Evolutionary conservation across 106 monocot genomes (phyloP).

Genomic region (Platanthera zijinensis): DNA sequence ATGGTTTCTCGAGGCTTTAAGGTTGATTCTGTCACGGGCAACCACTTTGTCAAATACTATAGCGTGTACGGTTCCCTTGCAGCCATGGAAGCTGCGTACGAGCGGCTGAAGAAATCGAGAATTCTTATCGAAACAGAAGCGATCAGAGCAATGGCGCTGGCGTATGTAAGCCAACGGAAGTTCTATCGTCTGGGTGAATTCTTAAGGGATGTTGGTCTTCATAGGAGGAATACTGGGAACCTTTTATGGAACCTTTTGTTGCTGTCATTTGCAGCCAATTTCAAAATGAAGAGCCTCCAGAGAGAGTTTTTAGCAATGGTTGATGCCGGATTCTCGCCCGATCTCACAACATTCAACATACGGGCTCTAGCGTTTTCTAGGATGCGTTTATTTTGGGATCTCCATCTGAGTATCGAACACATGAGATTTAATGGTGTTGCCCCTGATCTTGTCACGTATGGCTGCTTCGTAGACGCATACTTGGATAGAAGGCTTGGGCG

Average conservation of each 20-base stretch:
- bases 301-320: conserved; percentile 80
- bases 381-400: conserved; percentile 97
- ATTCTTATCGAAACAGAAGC: conserved; percentile 59
- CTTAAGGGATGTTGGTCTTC: conserved; percentile 63
- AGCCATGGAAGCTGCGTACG: conserved; percentile 70
- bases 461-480: conserved; percentile 81
- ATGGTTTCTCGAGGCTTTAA: conserved; percentile 66
- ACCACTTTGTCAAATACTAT: conserved; percentile 51
- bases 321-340: conserved; percentile 67
- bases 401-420: conserved; percentile 82
- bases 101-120: conserved; percentile 47
- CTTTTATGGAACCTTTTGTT: conserved; percentile 83
- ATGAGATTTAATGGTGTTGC: conserved; percentile 46
- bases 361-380: conserved; percentile 71
- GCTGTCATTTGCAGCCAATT: conserved; percentile 85
- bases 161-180: conserved; percentile 56
- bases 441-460: conserved; percentile 88
- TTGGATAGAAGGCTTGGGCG: conserved; percentile 65
- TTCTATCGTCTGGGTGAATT: conserved; percentile 76
- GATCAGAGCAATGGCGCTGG: conserved; percentile 48
- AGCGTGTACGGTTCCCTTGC: conserved; percentile 46
- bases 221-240: conserved; percentile 64
- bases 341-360: conserved; percentile 82
- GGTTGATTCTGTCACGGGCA: conserved; percentile 57
- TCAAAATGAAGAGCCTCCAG: conserved; percentile 96